These are phyloP conservation scores for Neurospora sp. DNA, from an alignment of 495 filamentous ascomycete genomes.

Conservation along the genomic window DNA sequence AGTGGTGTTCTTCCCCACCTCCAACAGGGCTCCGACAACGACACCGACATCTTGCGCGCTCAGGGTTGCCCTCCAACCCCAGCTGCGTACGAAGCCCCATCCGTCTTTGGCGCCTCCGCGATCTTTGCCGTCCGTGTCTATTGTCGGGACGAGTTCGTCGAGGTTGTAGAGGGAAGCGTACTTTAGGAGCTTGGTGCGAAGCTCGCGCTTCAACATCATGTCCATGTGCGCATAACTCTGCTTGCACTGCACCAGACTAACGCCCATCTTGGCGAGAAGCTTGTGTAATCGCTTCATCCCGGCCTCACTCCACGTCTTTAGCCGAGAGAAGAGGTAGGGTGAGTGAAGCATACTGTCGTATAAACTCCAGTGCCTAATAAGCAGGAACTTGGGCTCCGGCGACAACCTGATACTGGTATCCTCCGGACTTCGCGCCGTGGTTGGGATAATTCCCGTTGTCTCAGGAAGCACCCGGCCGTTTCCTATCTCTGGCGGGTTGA, in stretches of 20 bases:
- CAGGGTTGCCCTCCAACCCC: slow-evolving; percentile 94
- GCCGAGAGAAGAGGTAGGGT: slow-evolving; percentile 80
- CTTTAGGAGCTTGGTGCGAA: slow-evolving; percentile 76
- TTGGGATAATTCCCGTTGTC: slow-evolving; percentile 69
- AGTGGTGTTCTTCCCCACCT: slow-evolving; percentile 59
- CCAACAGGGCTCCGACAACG: slow-evolving; percentile 79
- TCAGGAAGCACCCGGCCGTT: slow-evolving; percentile 40
- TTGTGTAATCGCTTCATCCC: slow-evolving; percentile 91
- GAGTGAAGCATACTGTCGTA: slow-evolving; percentile 99
- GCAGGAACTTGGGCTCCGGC: slow-evolving; percentile 86
- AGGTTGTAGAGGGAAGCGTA: slow-evolving; percentile 87
- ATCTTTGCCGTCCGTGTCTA: slow-evolving; percentile 47
- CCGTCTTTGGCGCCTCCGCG: slow-evolving; percentile 60
- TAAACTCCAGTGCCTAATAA: slow-evolving; percentile 92
- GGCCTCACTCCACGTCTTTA: slow-evolving; percentile 89
- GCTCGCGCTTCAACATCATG: slow-evolving; percentile 83
- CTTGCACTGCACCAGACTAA: slow-evolving; percentile 84
- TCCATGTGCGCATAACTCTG: slow-evolving; percentile 98
- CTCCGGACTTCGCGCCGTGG: slow-evolving; percentile 75
- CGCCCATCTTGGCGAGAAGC: slow-evolving; percentile 94
- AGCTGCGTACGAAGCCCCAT: slow-evolving; percentile 94
- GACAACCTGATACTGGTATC: slow-evolving; percentile 89
- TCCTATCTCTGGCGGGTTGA: slow-evolving; percentile 72
- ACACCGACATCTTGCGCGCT: slow-evolving; percentile 87
- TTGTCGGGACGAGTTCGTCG: slow-evolving; percentile 75